These are phyloP conservation scores for Aspergillus wentii DNA, from an alignment of 495 filamentous ascomycete genomes.

Conservation along the genomic window DNA sequence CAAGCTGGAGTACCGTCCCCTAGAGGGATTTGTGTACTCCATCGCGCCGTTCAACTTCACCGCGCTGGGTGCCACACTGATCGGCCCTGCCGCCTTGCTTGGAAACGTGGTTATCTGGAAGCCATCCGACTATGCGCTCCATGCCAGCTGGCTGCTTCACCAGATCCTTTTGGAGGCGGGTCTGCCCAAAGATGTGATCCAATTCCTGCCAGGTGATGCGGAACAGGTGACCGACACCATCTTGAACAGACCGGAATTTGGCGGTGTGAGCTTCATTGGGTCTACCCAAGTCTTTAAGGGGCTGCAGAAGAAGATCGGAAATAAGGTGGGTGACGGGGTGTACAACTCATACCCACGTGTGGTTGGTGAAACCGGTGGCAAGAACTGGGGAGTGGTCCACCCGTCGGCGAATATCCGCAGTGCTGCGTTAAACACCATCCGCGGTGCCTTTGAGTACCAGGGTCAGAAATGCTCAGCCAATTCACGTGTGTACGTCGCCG, in stretches of 20 bases:
- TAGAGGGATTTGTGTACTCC: conserved; percentile 83
- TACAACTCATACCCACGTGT: conserved; percentile 74
- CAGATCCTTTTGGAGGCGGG: conserved; percentile 79
- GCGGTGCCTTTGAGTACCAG: conserved; percentile 83
- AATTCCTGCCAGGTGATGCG: conserved; percentile 76
- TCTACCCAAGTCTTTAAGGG: conserved; percentile 71
- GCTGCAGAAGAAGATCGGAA: conserved; percentile 66
- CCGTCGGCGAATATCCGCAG: conserved; percentile 66
- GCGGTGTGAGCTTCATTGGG: conserved; percentile 75
- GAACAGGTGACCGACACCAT: conserved; percentile 65
- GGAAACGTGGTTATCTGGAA: conserved; percentile 89
- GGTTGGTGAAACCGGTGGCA: conserved; percentile 81
- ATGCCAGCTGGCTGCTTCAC: conserved; percentile 69
- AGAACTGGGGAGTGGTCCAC: conserved; percentile 84
- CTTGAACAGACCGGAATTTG: conserved; percentile 63
- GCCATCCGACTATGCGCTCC: conserved; percentile 71
- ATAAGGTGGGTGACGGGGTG: conserved; percentile 58
- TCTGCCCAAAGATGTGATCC: conserved; percentile 71
- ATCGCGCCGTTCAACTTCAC: conserved; percentile 86
- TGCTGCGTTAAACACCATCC: conserved; percentile 70
- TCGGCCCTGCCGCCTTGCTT: conserved; percentile 67
- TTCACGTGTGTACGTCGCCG: conserved; percentile 68
- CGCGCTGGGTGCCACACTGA: conserved; percentile 76
- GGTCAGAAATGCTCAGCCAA: conserved; percentile 85
- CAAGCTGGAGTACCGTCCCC: conserved; percentile 67